A percentile compares a stretch with the other conserved stretches of the same genome.
These are phyloP conservation scores for Pontederia crassipes DNA, from an alignment of 176 grass and related monocot genomes.

Conservation along the genomic window DNA sequence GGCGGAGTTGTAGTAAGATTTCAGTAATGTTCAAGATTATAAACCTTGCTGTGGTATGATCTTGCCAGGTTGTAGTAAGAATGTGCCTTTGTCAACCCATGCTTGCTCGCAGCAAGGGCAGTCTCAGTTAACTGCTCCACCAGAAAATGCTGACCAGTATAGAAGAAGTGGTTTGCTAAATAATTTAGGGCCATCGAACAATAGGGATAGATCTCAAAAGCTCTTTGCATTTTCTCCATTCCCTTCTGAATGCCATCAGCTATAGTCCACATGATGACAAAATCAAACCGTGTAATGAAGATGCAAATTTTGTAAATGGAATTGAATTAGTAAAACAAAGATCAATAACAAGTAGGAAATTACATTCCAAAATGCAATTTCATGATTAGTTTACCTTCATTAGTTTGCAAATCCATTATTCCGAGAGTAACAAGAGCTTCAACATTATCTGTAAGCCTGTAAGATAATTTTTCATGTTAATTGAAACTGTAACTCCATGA, in stretches of 20 bases:
- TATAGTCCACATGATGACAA: conserved; percentile 30
- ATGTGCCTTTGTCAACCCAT: conserved; percentile 70
- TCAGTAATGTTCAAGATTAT: not conserved
- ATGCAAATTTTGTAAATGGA: not conserved
- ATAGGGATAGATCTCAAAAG: conserved; percentile 82
- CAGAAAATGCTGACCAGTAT: conserved; percentile 96
- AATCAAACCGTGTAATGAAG: not conserved
- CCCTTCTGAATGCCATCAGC: conserved; percentile 58
- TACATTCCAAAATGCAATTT: not conserved
- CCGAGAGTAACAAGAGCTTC: conserved; percentile 85
- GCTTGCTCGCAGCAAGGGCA: conserved; percentile 59
- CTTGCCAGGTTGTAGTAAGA: conserved; percentile 90
- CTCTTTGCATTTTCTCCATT: conserved; percentile 76
- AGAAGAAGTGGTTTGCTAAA: conserved; percentile 95
- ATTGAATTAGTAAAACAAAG: not conserved
- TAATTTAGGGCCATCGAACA: conserved; percentile 84
- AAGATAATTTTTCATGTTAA: too few relatives aligned
- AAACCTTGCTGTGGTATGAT: conserved; percentile 95
- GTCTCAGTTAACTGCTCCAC: conserved; percentile 94
- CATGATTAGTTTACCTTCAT: conserved; percentile 51
- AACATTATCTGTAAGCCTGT: conserved; percentile 33
- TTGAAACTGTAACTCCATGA: too few relatives aligned
- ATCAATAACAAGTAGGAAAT: not conserved
- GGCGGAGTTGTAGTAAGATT: too few relatives aligned
- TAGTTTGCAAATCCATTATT: conserved; percentile 96